Evolutionary conservation across 106 monocot species (phyloP).

Genomic region (Chionographis japonica): DNA sequence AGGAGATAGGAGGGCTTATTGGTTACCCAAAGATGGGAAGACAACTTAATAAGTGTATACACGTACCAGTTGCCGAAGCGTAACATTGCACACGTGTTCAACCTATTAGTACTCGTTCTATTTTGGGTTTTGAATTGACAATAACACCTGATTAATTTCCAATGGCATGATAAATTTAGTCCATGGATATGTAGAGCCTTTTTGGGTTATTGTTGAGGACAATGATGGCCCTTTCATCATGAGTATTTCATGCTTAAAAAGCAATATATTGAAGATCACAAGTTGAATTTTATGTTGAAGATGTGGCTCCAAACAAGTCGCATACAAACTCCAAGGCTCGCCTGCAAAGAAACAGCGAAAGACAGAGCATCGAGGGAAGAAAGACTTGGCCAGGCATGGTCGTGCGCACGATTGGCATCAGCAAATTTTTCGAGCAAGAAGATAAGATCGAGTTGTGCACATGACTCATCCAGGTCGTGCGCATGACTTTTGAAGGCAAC

Average conservation of each 20-base stretch:
- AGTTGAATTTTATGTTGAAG: slow-evolving; percentile 85
- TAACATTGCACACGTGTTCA: slow-evolving; percentile 89
- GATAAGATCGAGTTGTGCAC: no score
- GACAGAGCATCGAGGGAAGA: no score
- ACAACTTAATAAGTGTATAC: slow-evolving; percentile 66
- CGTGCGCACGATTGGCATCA: no score
- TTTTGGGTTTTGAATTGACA: slow-evolving; percentile 88
- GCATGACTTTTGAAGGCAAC: no score
- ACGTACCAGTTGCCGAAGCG: slow-evolving; percentile 90
- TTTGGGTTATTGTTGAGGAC: slow-evolving; percentile 99
- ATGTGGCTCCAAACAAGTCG: no score
- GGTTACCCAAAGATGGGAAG: slow-evolving; percentile 80
- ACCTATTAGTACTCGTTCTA: slow-evolving; percentile 84
- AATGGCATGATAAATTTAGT: slow-evolving; percentile 91
- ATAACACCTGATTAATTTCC: slow-evolving; percentile 96
- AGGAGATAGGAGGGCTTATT: slow-evolving; percentile 94
- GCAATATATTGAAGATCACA: slow-evolving; percentile 94
- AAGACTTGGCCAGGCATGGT: no score
- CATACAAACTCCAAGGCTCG: no score
- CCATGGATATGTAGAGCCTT: slow-evolving; percentile 97
- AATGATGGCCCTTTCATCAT: slow-evolving; percentile 97
- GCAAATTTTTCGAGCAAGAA: no score
- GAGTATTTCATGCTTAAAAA: slow-evolving; percentile 98
- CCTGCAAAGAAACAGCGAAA: no score
- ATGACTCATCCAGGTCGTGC: no score